Evolutionary conservation across 768 basidiomycete species (phyloP).

Genomic region (Suillus cothurnatus): DNA sequence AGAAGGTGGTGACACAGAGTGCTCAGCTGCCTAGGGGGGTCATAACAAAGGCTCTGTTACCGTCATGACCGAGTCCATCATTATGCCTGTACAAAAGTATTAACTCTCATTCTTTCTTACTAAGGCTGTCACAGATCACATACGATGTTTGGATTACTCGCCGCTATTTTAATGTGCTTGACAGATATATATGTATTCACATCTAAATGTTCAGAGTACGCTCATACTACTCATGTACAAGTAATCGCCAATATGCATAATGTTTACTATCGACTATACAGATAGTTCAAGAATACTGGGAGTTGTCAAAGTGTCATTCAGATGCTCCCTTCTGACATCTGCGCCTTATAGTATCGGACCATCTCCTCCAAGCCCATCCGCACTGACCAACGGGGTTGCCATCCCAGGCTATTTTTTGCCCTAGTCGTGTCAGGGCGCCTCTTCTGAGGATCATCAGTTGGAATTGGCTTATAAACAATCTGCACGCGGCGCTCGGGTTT

Average conservation of each 20-base stretch:
- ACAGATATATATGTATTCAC: slow-evolving; percentile 16
- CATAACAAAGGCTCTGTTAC: slow-evolving; percentile 18
- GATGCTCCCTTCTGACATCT: slow-evolving; percentile 82
- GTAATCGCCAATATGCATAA: slow-evolving; percentile 8
- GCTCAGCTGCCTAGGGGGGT: slow-evolving; percentile 15
- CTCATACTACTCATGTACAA: slow-evolving; percentile 20
- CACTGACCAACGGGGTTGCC: slow-evolving; percentile 95
- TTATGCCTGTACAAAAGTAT: slow-evolving; percentile 17
- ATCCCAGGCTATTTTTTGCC: slow-evolving; percentile 79
- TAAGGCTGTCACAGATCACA: neutral
- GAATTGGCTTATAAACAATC: slow-evolving; percentile 80
- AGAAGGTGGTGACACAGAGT: slow-evolving; percentile 46
- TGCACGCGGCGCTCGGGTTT: slow-evolving; percentile 53
- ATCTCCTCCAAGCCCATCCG: slow-evolving; percentile 94
- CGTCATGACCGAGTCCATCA: neutral
- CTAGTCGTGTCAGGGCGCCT: slow-evolving; percentile 91
- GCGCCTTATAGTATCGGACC: slow-evolving; percentile 90
- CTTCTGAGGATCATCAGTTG: slow-evolving; percentile 93
- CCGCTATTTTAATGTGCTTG: neutral
- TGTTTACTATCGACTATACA: neutral
- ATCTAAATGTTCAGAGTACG: slow-evolving; percentile 11
- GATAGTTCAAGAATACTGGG: neutral
- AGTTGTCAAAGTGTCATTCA: slow-evolving; percentile 35
- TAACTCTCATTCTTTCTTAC: slow-evolving; percentile 13
- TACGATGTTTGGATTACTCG: slow-evolving; percentile 6